A percentile compares a stretch with the other conserved stretches of the same genome.
phyloP scores from a whole-genome alignment of 805 yeast genomes.

The Scheffersomyces amazonensis region DNA sequence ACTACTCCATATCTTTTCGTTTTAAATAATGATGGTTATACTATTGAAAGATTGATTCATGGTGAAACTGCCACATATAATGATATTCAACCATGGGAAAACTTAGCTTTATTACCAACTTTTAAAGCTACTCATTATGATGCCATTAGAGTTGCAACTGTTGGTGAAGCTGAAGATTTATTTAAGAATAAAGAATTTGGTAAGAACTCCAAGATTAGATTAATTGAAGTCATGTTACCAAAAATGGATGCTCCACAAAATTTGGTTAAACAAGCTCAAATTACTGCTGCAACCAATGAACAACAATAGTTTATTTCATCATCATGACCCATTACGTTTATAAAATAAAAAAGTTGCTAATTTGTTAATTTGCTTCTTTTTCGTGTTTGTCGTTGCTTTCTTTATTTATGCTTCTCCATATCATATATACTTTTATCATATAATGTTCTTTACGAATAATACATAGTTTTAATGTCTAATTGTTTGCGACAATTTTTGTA shows the following conservation, averaged over 20 bases:
- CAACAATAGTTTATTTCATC: no score
- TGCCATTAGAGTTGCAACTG: conserved; percentile 49
- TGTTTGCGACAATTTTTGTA: no score
- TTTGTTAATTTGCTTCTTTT: no score
- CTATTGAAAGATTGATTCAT: conserved; percentile 72
- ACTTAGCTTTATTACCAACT: conserved; percentile 51
- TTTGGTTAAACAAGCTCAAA: conserved; percentile 40
- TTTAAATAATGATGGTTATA: conserved; percentile 71
- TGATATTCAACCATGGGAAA: conserved; percentile 68
- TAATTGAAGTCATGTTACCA: conserved; percentile 67
- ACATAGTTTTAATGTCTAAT: no score
- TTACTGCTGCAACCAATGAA: conserved; percentile 25
- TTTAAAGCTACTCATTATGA: conserved; percentile 63
- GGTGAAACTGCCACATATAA: conserved; percentile 65
- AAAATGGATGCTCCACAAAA: conserved; percentile 68
- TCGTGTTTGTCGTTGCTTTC: no score
- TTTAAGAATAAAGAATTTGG: conserved; percentile 47
- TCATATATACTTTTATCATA: no score
- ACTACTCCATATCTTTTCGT: conserved; percentile 67
- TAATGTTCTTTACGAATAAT: no score
- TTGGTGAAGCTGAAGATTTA: conserved; percentile 57
- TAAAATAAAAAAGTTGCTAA: no score
- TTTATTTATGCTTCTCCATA: no score
- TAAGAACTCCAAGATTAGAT: conserved; percentile 56
- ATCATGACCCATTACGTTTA: no score